These are phyloP conservation scores for Mycena amicta DNA, from an alignment of 768 basidiomycete genomes.

Conservation along the genomic window DNA sequence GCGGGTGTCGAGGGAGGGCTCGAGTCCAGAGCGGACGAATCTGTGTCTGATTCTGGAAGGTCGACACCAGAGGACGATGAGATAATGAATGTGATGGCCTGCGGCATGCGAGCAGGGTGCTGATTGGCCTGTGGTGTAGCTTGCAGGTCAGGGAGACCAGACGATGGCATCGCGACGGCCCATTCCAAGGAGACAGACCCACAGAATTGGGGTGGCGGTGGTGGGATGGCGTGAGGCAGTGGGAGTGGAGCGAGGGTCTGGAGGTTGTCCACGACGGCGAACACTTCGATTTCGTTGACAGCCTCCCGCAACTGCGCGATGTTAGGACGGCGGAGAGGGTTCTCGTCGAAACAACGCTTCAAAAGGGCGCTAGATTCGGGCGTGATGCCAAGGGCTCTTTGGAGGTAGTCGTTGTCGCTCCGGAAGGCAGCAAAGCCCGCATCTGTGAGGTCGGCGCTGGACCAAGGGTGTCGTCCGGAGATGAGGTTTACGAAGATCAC, in stretches of 20 bases:
- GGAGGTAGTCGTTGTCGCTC: not conserved
- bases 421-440: not conserved
- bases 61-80: too few relatives aligned
- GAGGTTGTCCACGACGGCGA: not conserved
- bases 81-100: too few relatives aligned
- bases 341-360: conserved; percentile 4
- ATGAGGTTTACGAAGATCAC: conserved; percentile 58
- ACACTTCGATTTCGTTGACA: not conserved
- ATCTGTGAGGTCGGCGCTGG: not conserved
- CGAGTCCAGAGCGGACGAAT: too few relatives aligned
- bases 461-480: conserved; percentile 23
- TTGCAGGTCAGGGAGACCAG: too few relatives aligned
- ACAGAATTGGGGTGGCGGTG: too few relatives aligned
- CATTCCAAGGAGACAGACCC: too few relatives aligned
- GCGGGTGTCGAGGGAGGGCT: too few relatives aligned
- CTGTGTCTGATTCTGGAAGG: too few relatives aligned
- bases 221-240: too few relatives aligned
- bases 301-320: not conserved
- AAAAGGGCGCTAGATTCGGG: conserved; percentile 2
- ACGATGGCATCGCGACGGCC: too few relatives aligned
- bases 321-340: not conserved
- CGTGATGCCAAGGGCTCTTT: conserved; percentile 1
- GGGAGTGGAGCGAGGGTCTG: not conserved
- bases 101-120: too few relatives aligned
- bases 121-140: too few relatives aligned